phyloP scores from a whole-genome alignment of 345 rosid species.

The Gossypium sturtianum region DNA sequence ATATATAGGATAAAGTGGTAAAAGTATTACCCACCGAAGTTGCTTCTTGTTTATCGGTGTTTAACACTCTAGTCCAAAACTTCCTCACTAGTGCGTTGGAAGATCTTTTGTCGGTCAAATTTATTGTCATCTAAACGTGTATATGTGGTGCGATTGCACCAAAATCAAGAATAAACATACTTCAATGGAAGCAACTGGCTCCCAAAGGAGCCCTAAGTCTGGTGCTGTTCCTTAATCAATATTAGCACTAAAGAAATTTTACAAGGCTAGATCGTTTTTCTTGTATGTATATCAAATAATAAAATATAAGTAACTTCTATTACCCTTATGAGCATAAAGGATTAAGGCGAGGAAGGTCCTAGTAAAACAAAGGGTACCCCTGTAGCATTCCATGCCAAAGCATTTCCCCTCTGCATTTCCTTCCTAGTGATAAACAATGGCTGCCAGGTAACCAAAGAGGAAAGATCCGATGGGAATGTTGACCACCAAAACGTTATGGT shows the following conservation, averaged over 20 bases:
- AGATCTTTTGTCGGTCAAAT: no score
- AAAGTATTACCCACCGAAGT: no score
- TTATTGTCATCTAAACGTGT: no score
- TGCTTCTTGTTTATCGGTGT: no score
- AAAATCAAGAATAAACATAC: no score
- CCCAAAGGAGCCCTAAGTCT: no score
- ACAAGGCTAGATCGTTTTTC: background rate
- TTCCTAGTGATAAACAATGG: constrained; percentile 48
- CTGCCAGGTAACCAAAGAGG: constrained; percentile 63
- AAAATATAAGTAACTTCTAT: background rate
- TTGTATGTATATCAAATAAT: background rate
- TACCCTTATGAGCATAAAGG: constrained; percentile 35
- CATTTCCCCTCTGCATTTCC: constrained; percentile 38
- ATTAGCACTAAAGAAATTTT: background rate
- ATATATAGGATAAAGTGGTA: no score
- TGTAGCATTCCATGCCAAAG: constrained; percentile 62
- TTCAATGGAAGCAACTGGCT: no score
- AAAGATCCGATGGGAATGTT: constrained; percentile 79
- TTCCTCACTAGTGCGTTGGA: no score
- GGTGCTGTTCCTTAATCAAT: no score
- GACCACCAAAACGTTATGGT: constrained; percentile 67
- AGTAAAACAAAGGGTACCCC: constrained; percentile 50
- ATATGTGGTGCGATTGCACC: no score
- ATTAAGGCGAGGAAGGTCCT: constrained; percentile 50
- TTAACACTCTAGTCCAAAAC: no score